These are phyloP conservation scores for Tetrapyrgos nigripes DNA, from an alignment of 1,284 basidiomycete genomes.

Conservation along the genomic window DNA sequence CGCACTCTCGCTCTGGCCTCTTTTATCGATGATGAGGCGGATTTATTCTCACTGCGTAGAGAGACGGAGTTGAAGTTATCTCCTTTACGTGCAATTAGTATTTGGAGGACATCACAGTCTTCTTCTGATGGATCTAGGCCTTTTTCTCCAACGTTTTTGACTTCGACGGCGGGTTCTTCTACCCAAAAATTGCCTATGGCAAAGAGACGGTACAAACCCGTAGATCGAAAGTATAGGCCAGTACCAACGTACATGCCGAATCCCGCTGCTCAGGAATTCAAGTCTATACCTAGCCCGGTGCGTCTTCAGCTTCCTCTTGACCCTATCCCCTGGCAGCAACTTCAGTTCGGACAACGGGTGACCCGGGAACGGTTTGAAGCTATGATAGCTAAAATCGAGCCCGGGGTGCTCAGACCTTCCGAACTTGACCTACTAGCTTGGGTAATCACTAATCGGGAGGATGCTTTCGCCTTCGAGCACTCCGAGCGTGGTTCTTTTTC, in stretches of 20 bases:
- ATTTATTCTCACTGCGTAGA: conserved; percentile 27
- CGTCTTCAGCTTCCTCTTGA: conserved; percentile 23
- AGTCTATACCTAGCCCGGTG: conserved; percentile 18
- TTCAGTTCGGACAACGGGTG: conserved; percentile 9
- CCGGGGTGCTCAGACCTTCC: conserved; percentile 18
- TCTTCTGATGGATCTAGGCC: neutral
- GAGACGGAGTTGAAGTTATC: conserved; percentile 24
- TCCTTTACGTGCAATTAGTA: conserved; percentile 23
- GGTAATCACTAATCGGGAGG: conserved; percentile 24
- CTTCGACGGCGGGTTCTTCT: no score
- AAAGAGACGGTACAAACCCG: conserved; percentile 36
- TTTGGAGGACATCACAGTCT: conserved; percentile 20
- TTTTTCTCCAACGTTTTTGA: neutral
- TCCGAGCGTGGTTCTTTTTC: conserved; percentile 36
- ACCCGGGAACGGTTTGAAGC: conserved; percentile 20
- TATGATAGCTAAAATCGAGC: conserved; percentile 19
- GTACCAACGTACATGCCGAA: conserved; percentile 39
- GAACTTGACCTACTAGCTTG: conserved; percentile 32
- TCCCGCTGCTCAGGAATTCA: conserved; percentile 26
- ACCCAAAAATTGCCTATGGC: no score
- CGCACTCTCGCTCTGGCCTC: no score
- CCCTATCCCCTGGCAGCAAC: conserved; percentile 19
- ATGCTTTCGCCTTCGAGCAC: conserved; percentile 34
- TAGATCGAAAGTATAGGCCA: conserved; percentile 34
- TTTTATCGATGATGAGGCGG: conserved; percentile 40